Evolutionary conservation across 345 rosid genomes (phyloP).

Genomic region (Eucalyptus pauciflora): DNA sequence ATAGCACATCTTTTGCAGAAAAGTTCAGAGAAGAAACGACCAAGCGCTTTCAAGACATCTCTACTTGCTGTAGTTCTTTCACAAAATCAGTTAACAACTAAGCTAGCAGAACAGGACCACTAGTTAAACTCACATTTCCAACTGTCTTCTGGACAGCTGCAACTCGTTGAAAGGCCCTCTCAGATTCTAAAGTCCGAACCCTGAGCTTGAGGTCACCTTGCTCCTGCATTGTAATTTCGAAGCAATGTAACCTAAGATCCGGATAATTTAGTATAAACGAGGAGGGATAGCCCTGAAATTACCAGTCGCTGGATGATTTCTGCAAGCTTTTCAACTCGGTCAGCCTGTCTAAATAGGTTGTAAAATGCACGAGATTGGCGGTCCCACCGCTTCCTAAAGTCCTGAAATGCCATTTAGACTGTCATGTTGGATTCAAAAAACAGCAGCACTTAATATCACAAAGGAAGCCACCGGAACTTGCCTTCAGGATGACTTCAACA

Average conservation of each 20-base stretch:
- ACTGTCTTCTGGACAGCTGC: constrained; percentile 87
- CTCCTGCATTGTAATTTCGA: constrained; percentile 31
- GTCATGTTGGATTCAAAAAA: neutral
- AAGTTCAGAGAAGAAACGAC: neutral
- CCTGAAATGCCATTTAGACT: constrained; percentile 31
- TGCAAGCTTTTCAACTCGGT: constrained; percentile 89
- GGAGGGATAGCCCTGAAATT: neutral
- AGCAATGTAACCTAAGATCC: neutral
- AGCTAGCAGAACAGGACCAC: neutral
- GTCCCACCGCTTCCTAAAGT: constrained; percentile 86
- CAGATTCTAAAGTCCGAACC: constrained; percentile 85
- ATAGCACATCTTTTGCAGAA: neutral
- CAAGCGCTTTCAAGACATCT: neutral
- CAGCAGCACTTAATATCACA: neutral
- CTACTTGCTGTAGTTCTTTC: neutral
- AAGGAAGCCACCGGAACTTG: constrained; percentile 9
- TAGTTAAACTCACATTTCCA: constrained; percentile 62
- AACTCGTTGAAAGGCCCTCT: constrained; percentile 94
- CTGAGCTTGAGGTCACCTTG: constrained; percentile 98
- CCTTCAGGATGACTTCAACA: constrained; percentile 88
- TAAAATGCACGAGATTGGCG: constrained; percentile 89
- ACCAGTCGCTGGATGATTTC: constrained; percentile 80
- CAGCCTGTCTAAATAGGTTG: constrained; percentile 94
- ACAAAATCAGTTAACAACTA: neutral
- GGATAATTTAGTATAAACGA: neutral